A percentile compares a stretch with the other conserved stretches of the same genome.
Conservation (phyloP, 2,329 filamentous ascomycete genomes). For the Fusarium tjaetaba region DNA sequence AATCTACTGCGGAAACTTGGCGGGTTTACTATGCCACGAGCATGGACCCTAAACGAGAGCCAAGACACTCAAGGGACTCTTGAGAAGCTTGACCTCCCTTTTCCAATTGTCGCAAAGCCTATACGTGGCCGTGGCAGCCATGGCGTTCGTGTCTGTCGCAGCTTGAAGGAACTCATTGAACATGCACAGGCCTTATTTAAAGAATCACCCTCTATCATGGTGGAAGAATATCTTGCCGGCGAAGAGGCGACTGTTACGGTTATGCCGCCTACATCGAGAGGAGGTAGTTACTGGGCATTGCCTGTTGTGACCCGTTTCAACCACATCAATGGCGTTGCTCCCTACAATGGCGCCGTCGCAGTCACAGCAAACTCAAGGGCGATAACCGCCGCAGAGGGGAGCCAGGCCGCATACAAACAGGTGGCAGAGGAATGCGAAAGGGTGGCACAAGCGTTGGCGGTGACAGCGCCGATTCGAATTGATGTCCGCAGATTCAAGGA, state of each 20-base stretch:
- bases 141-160: slow-evolving; percentile 29
- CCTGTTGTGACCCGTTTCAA: slow-evolving; percentile 43
- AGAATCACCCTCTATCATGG: slow-evolving; percentile 46
- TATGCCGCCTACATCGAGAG: slow-evolving; percentile 55
- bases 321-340: slow-evolving; percentile 27
- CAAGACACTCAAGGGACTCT: background rate
- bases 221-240: slow-evolving; percentile 59
- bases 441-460: slow-evolving; percentile 51
- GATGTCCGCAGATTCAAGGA: slow-evolving; percentile 54
- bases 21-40: slow-evolving; percentile 52
- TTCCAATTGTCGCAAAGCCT: slow-evolving; percentile 31
- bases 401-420: slow-evolving; percentile 29
- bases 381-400: slow-evolving; percentile 42
- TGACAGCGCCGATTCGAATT: slow-evolving; percentile 57
- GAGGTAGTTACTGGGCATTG: slow-evolving; percentile 54
- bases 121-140: slow-evolving; percentile 34
- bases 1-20: slow-evolving; percentile 50
- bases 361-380: slow-evolving; percentile 54
- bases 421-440: slow-evolving; percentile 52
- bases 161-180: slow-evolving; percentile 11
- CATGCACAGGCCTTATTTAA: slow-evolving; percentile 14
- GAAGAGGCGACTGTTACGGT: slow-evolving; percentile 62
- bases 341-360: slow-evolving; percentile 36
- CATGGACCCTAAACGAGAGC: slow-evolving; percentile 46
- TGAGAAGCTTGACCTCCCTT: background rate